These are phyloP conservation scores for Aureobasidium sp. DNA, from an alignment of 2,329 filamentous ascomycete species.

Conservation along the genomic window DNA sequence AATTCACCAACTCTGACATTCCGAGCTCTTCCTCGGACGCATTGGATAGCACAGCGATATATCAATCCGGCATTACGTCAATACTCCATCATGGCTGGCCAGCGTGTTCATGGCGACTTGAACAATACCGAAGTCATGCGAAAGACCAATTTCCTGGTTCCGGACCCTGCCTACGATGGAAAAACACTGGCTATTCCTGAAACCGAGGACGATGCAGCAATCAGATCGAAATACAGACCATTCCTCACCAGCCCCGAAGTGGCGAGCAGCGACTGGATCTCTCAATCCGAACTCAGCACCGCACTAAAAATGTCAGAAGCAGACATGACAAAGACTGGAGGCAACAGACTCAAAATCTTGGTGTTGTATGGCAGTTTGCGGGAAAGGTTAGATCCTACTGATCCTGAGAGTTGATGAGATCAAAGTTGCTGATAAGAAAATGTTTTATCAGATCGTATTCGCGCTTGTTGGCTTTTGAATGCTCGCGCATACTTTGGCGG, in stretches of 20 bases:
- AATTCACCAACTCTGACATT: not conserved
- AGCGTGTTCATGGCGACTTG: slow-evolving; percentile 18
- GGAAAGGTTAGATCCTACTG: slow-evolving; percentile 26
- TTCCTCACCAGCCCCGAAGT: slow-evolving; percentile 42
- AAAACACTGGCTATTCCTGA: slow-evolving; percentile 37
- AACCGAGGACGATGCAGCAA: slow-evolving; percentile 38
- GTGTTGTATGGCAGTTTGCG: slow-evolving; percentile 55
- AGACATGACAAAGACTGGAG: slow-evolving; percentile 32
- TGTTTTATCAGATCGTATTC: slow-evolving; percentile 47
- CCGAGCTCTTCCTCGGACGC: not conserved
- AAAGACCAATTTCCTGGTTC: slow-evolving; percentile 11
- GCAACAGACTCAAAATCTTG: slow-evolving; percentile 45
- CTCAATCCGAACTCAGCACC: slow-evolving; percentile 47
- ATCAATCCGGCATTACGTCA: not conserved
- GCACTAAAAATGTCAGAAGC: slow-evolving; percentile 43
- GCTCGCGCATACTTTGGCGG: slow-evolving; percentile 51
- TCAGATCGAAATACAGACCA: slow-evolving; percentile 47
- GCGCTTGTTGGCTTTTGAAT: slow-evolving; percentile 51
- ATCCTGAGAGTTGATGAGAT: not conserved
- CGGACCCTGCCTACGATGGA: slow-evolving; percentile 15
- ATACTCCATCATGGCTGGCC: not conserved
- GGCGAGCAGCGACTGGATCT: slow-evolving; percentile 46
- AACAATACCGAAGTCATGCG: slow-evolving; percentile 21
- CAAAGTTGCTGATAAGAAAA: not conserved
- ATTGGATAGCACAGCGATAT: not conserved